A percentile compares a stretch with the other conserved stretches of the same genome.
Evolutionary conservation across 371 early-diverging fungal species (phyloP).

Genomic region (Batrachochytrium dendrobatidis): DNA sequence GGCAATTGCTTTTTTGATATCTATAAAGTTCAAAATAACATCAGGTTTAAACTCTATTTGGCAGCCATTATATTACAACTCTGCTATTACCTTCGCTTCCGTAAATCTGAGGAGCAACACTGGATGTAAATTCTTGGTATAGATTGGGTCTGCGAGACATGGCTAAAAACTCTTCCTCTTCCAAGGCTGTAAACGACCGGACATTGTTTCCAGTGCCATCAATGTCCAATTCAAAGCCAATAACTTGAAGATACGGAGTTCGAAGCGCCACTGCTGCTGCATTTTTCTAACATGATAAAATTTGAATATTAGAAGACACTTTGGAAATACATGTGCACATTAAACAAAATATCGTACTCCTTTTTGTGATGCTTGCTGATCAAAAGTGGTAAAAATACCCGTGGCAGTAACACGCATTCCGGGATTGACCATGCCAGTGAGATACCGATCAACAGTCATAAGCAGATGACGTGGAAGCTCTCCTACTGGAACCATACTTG

Average conservation of each 20-base stretch:
- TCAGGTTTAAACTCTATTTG: neutral
- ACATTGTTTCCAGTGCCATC: constrained; percentile 55
- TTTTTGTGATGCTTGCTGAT: constrained; percentile 22
- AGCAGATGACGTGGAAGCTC: constrained; percentile 97
- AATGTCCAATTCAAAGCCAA: constrained; percentile 80
- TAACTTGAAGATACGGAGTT: constrained; percentile 86
- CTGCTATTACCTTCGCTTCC: constrained; percentile 64
- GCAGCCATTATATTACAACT: neutral
- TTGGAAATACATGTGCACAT: too few species aligned
- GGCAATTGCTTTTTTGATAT: constrained; percentile 97
- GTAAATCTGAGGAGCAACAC: constrained; percentile 96
- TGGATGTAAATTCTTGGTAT: constrained; percentile 79
- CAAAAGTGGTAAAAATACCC: constrained; percentile 94
- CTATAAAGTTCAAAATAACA: constrained; percentile 30
- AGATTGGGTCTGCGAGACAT: constrained; percentile 84
- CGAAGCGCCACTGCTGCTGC: constrained; percentile 78
- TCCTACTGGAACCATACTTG: constrained; percentile 97
- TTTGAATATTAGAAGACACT: neutral
- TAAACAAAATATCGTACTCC: constrained; percentile 12
- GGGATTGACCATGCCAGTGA: constrained; percentile 90
- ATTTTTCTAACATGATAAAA: constrained; percentile 7
- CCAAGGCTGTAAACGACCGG: constrained; percentile 78
- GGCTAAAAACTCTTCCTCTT: constrained; percentile 82
- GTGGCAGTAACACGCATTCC: constrained; percentile 92
- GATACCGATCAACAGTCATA: constrained; percentile 78